Base-by-base conservation (phyloP, 139 green algal species). In the Pseudopediastrum boryanum region DNA sequence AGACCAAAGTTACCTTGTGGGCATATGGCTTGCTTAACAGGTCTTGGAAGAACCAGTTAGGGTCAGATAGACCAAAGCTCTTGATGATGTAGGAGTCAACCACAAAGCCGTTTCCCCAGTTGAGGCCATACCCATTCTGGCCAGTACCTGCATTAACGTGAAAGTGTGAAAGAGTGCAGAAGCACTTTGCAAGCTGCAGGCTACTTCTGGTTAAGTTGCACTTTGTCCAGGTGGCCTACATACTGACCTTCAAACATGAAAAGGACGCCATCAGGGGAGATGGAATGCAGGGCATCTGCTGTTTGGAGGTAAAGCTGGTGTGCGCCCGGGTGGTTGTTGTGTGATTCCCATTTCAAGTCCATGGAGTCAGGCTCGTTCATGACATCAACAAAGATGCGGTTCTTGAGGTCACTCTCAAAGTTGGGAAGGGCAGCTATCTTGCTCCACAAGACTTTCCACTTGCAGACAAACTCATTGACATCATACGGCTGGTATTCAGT, bases 311-410 rank as follows among this genome's bases (percentile, higher is more conserved):
- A 81, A 10, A 81, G 63, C 33, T 81, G 43, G 2, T 36, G 36
- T 3, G 75, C 75, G 29, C 75, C 75, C 12, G 75, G 75, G 1
- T 48, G 10, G 10, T 50, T 38, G 21, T 19, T 23, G 4, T 5
- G 10, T 4, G 46, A 6, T 50, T 82, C 76, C 76, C 76, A 82
- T 27, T 50, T 46, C 51, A 76, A 64, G 29, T 35, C 13, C 76
- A 82, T 77, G 27, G 9, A 44, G 44, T 82, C 76, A n/a, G 66
- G 76, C 76, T 82, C 76, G 27, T 82, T 82, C 76, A 77, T 77
- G 4, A 82, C 42, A 38, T 71, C 58, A 70, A 70, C 44, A 13
- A 66, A 66, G 29, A 80, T 36, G 4, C 76, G 65, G 48, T 43
- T 56, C 29, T 73, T 64, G 1, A 81, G n/a, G 63, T 75, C 75